Base-by-base conservation (phyloP, 208 protist genomes). In the Acanthamoeba healyi region DNA sequence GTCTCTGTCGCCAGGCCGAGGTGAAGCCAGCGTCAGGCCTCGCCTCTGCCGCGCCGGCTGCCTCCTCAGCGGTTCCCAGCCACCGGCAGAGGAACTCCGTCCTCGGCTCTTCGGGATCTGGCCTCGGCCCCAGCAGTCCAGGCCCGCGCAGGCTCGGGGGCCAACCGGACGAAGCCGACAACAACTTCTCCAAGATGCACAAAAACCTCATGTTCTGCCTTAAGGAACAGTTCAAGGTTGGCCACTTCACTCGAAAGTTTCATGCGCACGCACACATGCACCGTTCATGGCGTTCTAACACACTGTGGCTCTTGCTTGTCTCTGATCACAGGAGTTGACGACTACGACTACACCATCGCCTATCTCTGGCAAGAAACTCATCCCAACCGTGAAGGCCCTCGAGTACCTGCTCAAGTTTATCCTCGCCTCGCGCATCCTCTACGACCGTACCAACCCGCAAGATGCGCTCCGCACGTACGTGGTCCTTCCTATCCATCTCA, bases 341-440 rank as follows among this genome's bases (percentile, higher is more conserved):
- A 40, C 63, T 2, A 84, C 46, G 32, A 84, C 65, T 15, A 94
- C 44, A 26, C 49, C 38, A 22, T 79, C 89, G 46, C 72, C 34
- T 6, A 72, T 36, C 49, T 49, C 89, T 10, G 86, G 86, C 86
- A 81, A 72, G 74, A 94, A 94, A 40, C 79, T 94, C 6, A 63
- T 86, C 24, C 74, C 67, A 17, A 94, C 92, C 19, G 46, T 94
- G 24, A 94, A 94, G 74, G 92, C 94, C 9, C 72, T 96, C 49
- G 95, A 96, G 74, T 96, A 96, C 82, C 34, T 96, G 29, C 51
- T 96, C 29, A 96, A 95, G 63, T 93, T 94, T 36, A 79, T 94
- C 34, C 67, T 94, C 5, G 44, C 46, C 40, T 94, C 89, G 6
- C 63, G 89, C 36, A 94, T 58, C 3, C 40, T 94, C 32, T 84